phyloP scores from a whole-genome alignment of 305 asterid genomes.

The Rubia peregrina region DNA sequence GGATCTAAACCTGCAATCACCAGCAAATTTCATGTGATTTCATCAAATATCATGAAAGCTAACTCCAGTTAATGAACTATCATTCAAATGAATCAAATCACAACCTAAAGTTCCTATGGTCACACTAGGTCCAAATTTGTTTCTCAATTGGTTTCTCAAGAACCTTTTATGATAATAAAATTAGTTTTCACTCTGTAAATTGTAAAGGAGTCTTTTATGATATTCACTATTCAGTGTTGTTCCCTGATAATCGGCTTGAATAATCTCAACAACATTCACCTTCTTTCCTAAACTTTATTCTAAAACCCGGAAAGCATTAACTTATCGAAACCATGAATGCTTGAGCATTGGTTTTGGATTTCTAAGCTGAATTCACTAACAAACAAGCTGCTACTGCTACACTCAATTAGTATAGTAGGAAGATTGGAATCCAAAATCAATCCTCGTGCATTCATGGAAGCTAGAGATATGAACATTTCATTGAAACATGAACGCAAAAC shows the following conservation, averaged over 20 bases:
- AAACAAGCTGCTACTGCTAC: not conserved
- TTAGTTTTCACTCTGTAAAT: too few relatives aligned
- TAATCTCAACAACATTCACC: too few relatives aligned
- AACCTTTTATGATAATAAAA: too few relatives aligned
- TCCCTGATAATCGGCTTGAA: too few relatives aligned
- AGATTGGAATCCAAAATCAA: not conserved
- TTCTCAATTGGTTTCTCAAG: not conserved
- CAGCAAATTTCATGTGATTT: not conserved
- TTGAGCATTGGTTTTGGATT: not conserved
- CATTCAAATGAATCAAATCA: too few relatives aligned
- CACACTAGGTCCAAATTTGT: not conserved
- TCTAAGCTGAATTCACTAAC: not conserved
- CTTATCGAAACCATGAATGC: not conserved
- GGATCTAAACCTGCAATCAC: constrained; percentile 2
- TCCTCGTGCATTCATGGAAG: too few relatives aligned
- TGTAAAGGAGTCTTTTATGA: too few relatives aligned
- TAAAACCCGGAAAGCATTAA: too few relatives aligned
- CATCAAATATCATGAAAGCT: not conserved
- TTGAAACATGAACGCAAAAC: not conserved
- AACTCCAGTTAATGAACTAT: not conserved
- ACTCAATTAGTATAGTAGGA: not conserved
- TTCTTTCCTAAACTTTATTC: too few relatives aligned
- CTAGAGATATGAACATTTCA: not conserved
- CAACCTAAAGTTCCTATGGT: not conserved
- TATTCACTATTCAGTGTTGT: too few relatives aligned